Base-by-base conservation (phyloP, 108 stramenopile genomes). In the Cyclostephanos invisitatus region DNA sequence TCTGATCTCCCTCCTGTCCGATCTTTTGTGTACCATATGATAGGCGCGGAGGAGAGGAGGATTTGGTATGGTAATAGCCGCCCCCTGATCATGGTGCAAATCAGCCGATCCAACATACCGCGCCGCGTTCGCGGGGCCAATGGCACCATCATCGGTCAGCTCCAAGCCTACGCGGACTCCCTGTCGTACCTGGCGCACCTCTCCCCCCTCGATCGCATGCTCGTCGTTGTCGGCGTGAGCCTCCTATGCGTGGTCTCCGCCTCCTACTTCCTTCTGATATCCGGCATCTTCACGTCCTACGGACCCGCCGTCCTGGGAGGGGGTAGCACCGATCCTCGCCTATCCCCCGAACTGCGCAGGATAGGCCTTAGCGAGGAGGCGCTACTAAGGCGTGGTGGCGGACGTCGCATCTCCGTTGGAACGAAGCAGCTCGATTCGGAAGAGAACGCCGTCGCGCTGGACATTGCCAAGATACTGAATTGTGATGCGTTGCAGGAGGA, bases 391-490 rank as follows among this genome's bases (percentile, higher is more conserved):
- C 80, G 80, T 14, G 80, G 80, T 2, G 80, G 80, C 2, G 80
- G 80, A 3, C 64, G 66, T 40, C 80, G 80, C 28, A 81, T 81
- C 48, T 32, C 53, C 28, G 62, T 80, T 0, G 78, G 72, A 6
- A 48, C 59, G 42, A 53, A 70, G 32, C 49, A 3, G 27, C 59
- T 81, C 12, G 80, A 81, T 24, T 71, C 80, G 27, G 65, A 73
- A 25, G 80, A 81, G 68, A 89, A 91, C 84, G 88, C 90, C 64
- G 70, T 89, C 49, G 90, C 90, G 2, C 60, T 81, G 66, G 90
- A 91, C 74, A 83, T 91, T 25, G 64, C 84, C 3, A 42, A 70
- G 53, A 72, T 72, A 7, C 62, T 91, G 44, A 71, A 88, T 53
- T 91, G 90, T 47, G 75, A 82, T 29, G 73, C 78, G 20, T 51